Base-by-base conservation (phyloP, 345 rosid genomes). In the Corymbia maculata region DNA sequence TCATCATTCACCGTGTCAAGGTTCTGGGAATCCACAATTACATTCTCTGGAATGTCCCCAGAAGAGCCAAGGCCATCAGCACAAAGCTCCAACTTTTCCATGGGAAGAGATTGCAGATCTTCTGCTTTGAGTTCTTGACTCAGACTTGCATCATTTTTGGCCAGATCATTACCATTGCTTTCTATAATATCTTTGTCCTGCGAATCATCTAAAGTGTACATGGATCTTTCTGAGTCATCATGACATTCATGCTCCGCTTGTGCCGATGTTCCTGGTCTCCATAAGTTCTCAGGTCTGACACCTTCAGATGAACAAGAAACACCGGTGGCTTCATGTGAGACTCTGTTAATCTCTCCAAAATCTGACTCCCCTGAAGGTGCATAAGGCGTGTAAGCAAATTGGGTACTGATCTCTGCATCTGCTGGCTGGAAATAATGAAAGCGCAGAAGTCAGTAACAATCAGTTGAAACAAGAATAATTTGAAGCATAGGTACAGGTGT, bases 131-230 rank as follows among this genome's bases (percentile, higher is more conserved):
- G 82, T 66, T 90, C 89, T 57, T 85, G 91, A 86, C 86, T 52
- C 24, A 42, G 88, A 87, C 59, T 79, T 50, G 45, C 66, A 68
- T 86, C 91, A 51, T 90, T 88, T 61, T 24, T 86, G 50, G 87
- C 36, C 13, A 91, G 88, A 87, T 79, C 87, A 88, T 89, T 85
- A 17, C 89, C 88, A 87, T 57, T 87, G 88, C 88, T 89, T 89
- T 94, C 97, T 85, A 93, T 89, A 47, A 95, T 93, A 55, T 93
- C 93, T 42, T 95, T 88, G 85, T 95, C 99, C 85, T 92, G 93
- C 9, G 96, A 93, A 93, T 93, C 97, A 88, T 92, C 93, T 52
- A 94, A 93, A 52, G 82, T 57, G 87, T 85, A 89, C 28, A 79
- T 87, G 70, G 95, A 92, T 49, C 93, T 89, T 61, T 92, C 96